phyloP scores from a whole-genome alignment of 2,329 filamentous ascomycete species.

The Ceratocystis ficicola region DNA sequence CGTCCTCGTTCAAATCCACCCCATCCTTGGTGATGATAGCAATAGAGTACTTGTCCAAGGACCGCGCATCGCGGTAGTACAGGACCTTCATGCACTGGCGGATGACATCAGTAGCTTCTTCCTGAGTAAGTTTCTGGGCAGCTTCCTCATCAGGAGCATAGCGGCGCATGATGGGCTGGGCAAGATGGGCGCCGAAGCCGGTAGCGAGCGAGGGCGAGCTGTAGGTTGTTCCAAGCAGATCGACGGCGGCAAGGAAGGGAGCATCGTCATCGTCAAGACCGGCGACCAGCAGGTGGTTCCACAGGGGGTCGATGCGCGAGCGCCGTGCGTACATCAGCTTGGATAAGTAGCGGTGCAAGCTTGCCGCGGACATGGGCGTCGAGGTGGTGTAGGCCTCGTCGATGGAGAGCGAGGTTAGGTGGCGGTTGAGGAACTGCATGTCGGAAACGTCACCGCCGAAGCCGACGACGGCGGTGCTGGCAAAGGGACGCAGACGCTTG shows the following conservation, averaged over 20 bases:
- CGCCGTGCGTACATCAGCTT: constrained; percentile 95
- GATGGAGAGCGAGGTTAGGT: constrained; percentile 76
- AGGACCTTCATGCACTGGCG: constrained; percentile 97
- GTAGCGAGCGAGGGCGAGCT: constrained; percentile 79
- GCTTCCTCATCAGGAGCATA: constrained; percentile 74
- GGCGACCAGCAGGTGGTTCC: constrained; percentile 89
- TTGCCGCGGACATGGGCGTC: constrained; percentile 63
- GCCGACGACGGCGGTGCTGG: constrained; percentile 70
- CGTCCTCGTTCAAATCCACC: constrained; percentile 70
- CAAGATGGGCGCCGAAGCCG: constrained; percentile 84
- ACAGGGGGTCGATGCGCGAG: constrained; percentile 90
- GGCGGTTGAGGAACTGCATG: constrained; percentile 96
- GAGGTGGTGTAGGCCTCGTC: constrained; percentile 65
- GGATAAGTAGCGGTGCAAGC: constrained; percentile 89
- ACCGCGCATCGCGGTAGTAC: constrained; percentile 92
- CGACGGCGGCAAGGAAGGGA: constrained; percentile 84
- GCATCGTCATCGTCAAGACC: constrained; percentile 67
- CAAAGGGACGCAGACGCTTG: constrained; percentile 85
- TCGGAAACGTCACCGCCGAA: constrained; percentile 96
- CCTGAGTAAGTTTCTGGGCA: constrained; percentile 56
- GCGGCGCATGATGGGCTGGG: constrained; percentile 78
- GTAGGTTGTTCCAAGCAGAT: constrained; percentile 88
- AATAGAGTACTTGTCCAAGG: constrained; percentile 81
- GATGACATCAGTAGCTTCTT: constrained; percentile 67
- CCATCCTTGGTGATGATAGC: constrained; percentile 80